These are phyloP conservation scores for Coemansia sp. DNA, from an alignment of 192 early-diverging fungal species.

Conservation along the genomic window DNA sequence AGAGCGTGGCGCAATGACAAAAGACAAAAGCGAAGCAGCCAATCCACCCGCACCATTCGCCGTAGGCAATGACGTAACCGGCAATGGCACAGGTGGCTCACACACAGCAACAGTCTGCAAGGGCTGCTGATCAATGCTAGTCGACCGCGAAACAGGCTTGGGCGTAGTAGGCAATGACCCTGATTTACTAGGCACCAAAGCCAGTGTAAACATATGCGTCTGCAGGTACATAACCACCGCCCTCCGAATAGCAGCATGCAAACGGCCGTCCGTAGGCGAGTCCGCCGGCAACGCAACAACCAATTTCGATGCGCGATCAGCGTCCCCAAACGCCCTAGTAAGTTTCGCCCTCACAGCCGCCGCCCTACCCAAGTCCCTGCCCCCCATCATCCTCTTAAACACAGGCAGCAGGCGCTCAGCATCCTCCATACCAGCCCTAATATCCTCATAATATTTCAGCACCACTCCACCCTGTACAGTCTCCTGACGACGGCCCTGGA, in stretches of 20 bases:
- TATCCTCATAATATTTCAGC: constrained; percentile 15
- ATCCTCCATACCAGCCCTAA: constrained; percentile 20
- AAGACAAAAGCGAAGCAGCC: constrained; percentile 35
- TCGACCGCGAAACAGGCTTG: constrained; percentile 4
- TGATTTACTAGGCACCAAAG: constrained; percentile 59
- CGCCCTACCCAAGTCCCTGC: constrained; percentile 60
- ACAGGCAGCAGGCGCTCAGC: constrained; percentile 36
- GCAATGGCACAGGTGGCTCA: neutral
- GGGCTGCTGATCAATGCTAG: neutral
- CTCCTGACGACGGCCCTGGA: constrained; percentile 42
- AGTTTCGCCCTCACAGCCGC: constrained; percentile 65
- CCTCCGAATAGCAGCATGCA: constrained; percentile 67
- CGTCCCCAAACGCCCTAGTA: constrained; percentile 64
- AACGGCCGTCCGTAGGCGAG: constrained; percentile 56
- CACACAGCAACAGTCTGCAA: no score
- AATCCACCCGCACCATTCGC: constrained; percentile 8
- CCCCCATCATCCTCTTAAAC: constrained; percentile 32
- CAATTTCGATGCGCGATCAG: constrained; percentile 66
- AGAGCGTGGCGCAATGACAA: constrained; percentile 11
- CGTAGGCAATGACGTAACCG: neutral
- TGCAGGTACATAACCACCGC: constrained; percentile 73
- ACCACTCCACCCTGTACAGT: constrained; percentile 23
- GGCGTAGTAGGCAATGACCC: constrained; percentile 7
- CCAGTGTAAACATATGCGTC: constrained; percentile 76
- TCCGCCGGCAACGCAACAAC: constrained; percentile 60